Base-by-base conservation (phyloP, 371 early-diverging fungal species). In the Rhizopus sp. region DNA sequence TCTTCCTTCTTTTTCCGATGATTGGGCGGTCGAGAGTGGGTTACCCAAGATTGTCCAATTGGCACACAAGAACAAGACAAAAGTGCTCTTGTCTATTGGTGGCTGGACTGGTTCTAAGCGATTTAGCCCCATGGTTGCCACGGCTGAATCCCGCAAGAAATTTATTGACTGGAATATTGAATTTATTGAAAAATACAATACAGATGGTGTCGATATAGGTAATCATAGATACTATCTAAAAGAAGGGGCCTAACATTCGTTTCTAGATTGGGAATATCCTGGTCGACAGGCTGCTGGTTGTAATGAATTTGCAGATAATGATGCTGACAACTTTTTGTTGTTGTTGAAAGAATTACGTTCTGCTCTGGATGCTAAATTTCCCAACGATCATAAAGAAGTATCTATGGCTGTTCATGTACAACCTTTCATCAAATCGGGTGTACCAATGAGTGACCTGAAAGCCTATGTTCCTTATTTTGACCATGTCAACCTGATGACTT, bases 231-330 rank as follows among this genome's bases (percentile, higher is more conserved):
- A 23, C 12, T 6, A 30, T 13, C 17, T 44, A 39, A 39, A 39
- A 10, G 39, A 8, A 13, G 2, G 39, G 1, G 39, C 13, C 13
- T 13, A 15, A 15, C n/a, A 17, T 15, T 44, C 44, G 4, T 17
- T 17, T 42, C 7, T 64, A 64, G 88, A 88, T 66, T 92, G 90
- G 92, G 93, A 93, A 62, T 92, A 87, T 57, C 91, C 93, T n/a
- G 90, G 84, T 10, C 73, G 83, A 12, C 70, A 81, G 50, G 92
- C 86, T 4, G 78, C 85, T 29, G 83, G 80, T 7, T 88, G 90
- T 64, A 93, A 91, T 62, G 68, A 72, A 30, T 59, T 78, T 42
- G 72, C 75, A 44, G 62, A 63, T 9, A 49, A 77, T 13, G 82
- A 80, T 57, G 72, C 87, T 7, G 71, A 78, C 46, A 85, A 83